Base-by-base conservation (phyloP, 257 asterid species). In the Petunia secreta region DNA sequence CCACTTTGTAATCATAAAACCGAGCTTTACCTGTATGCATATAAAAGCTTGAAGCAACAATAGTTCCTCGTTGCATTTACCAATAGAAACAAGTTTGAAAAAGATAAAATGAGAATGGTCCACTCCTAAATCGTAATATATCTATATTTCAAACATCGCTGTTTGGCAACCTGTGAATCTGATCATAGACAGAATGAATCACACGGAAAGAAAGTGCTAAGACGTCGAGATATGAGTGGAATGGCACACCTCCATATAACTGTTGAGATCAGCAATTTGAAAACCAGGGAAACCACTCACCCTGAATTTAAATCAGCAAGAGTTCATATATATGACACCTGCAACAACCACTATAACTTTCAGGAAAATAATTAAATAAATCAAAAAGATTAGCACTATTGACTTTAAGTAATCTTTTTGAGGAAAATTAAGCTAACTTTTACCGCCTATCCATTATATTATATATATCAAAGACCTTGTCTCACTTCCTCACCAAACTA, bases 61-160 rank as follows among this genome's bases (percentile, higher is more conserved):
- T 13, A 73, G 14, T 73, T 34, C 46, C 53, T 44, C 16, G 46
- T 41, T 69, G 78, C 78, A 73, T 73, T 50, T 69, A 69, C 62
- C 62, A 73, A 73, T 48, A 3, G 78, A 36, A 50, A 36, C 36
- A 16, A 36, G 63, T 34, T 13, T 60, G 78, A 13, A 13, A 34
- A 50, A 36, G 46, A 73, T 34, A 6, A 1, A 7, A 73, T 50
- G 63, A 73, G 63, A 73, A 48, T 71, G 3, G 1, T 71, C 6
- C 62, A 48, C 60, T 73, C 13, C 63, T 34, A 50, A 50, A 71
- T 5, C 1, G 63, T 73, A 50, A 11, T 52, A 52, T 15, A 48
- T 25, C 44, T 71, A 43, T 48, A 71, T 34, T 71, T 50, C 52
- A 7, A 37, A 52, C 46, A 36, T 34, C 46, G 78, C 78, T 6